Percentiles rank a stretch among this genome's conserved stretches.
phyloP scores from a whole-genome alignment of 139 green algal genomes.

The Monoraphidium neglectum region DNA sequence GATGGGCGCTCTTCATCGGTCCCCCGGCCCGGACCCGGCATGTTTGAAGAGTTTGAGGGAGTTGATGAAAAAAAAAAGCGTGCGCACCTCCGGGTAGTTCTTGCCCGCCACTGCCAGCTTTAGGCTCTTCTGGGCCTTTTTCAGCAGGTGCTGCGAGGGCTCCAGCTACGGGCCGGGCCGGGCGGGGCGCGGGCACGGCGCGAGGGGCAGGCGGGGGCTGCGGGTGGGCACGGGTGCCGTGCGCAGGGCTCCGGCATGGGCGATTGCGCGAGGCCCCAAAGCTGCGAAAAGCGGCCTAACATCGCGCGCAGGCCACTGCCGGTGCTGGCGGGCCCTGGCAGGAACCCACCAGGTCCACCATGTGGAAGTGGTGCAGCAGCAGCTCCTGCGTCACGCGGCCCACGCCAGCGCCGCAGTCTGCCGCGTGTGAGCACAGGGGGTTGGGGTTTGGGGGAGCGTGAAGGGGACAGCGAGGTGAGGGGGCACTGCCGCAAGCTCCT shows the following conservation, averaged over 20 bases:
- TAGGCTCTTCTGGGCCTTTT: constrained; percentile 41
- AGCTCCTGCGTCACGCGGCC: constrained; percentile 88
- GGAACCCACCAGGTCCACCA: constrained; percentile 85
- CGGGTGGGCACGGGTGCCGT: background rate
- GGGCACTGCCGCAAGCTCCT: background rate
- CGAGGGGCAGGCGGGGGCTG: background rate
- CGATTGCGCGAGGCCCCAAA: too few species aligned
- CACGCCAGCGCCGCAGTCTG: constrained; percentile 94
- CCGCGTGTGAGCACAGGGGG: background rate
- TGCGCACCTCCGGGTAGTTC: constrained; percentile 4
- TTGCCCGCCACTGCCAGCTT: constrained; percentile 5
- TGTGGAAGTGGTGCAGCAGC: constrained; percentile 83
- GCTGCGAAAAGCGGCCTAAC: too few species aligned
- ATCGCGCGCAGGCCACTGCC: too few species aligned
- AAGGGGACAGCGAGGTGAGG: background rate
- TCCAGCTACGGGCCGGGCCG: constrained; percentile 47
- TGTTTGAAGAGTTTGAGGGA: background rate
- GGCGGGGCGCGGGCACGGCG: too few species aligned
- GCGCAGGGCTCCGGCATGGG: constrained; percentile 62
- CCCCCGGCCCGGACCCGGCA: too few species aligned
- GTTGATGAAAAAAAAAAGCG: background rate
- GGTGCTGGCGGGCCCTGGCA: too few species aligned
- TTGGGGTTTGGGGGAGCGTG: background rate
- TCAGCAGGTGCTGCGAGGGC: constrained; percentile 70
- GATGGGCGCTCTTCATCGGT: too few species aligned